Evolutionary conservation across 495 filamentous ascomycete species (phyloP).

Genomic region (Aspergillus asperescens): DNA sequence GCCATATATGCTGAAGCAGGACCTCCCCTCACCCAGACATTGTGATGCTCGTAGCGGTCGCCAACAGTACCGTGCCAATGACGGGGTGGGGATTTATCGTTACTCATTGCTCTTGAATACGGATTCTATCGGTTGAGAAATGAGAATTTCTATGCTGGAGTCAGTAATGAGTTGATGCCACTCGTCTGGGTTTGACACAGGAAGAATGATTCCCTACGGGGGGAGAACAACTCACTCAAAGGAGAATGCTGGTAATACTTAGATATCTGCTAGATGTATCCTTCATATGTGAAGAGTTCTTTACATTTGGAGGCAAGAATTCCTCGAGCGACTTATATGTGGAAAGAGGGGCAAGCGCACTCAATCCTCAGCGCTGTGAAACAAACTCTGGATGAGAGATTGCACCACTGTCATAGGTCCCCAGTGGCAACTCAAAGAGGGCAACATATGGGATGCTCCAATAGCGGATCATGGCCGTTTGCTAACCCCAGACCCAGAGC

Average conservation of each 20-base stretch:
- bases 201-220: too few relatives aligned
- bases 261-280: too few relatives aligned
- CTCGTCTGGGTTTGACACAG: neutral
- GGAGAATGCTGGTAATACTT: too few relatives aligned
- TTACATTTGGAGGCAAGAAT: neutral
- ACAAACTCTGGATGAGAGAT: constrained; percentile 2
- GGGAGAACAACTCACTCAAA: neutral
- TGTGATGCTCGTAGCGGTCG: constrained; percentile 39
- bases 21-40: constrained; percentile 41
- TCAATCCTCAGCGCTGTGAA: neutral
- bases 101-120: constrained; percentile 20
- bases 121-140: neutral
- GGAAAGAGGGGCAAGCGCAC: constrained; percentile 12
- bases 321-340: constrained; percentile 3
- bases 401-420: neutral
- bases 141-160: neutral
- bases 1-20: constrained; percentile 22
- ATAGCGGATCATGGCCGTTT: constrained; percentile 1
- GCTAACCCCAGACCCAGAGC: neutral
- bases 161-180: neutral
- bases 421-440: neutral
- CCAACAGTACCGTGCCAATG: constrained; percentile 41
- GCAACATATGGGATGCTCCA: neutral
- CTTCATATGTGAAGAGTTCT: neutral
- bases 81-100: constrained; percentile 25